These are phyloP conservation scores for Aspergillus pseudotamarii DNA, from an alignment of 2,329 filamentous ascomycete species.

Conservation along the genomic window DNA sequence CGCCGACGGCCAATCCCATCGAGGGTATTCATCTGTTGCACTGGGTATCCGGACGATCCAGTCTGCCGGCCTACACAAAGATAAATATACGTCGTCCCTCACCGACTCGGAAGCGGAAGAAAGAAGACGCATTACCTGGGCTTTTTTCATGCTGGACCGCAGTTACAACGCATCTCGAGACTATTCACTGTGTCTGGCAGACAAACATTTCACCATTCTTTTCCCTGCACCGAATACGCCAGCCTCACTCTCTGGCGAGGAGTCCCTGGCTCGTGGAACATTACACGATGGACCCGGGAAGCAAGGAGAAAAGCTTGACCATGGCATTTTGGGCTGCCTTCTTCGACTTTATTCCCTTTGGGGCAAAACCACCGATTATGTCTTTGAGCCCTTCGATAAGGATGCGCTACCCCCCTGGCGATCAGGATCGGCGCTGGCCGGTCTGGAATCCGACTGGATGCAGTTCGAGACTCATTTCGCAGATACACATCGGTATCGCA, in stretches of 20 bases:
- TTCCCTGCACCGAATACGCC: constrained; percentile 18
- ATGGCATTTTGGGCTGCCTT: constrained; percentile 26
- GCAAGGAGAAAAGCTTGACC: constrained; percentile 23
- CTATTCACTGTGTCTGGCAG: constrained; percentile 27
- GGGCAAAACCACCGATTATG: constrained; percentile 30
- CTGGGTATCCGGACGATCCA: constrained; percentile 27
- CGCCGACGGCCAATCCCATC: constrained; percentile 24
- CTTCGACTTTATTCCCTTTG: constrained; percentile 27
- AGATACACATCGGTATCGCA: constrained; percentile 30
- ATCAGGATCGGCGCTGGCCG: constrained; percentile 25
- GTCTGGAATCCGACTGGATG: constrained; percentile 30
- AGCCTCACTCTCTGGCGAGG: background rate
- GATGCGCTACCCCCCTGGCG: constrained; percentile 25
- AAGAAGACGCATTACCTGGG: constrained; percentile 26
- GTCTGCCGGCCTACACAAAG: constrained; percentile 24
- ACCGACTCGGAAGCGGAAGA: constrained; percentile 15
- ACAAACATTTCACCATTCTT: constrained; percentile 27
- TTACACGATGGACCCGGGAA: constrained; percentile 21
- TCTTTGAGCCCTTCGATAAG: constrained; percentile 24
- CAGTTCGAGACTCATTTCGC: constrained; percentile 32
- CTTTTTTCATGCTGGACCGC: constrained; percentile 31
- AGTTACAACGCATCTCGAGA: constrained; percentile 28
- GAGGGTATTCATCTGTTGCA: constrained; percentile 24
- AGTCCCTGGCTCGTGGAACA: constrained; percentile 4
- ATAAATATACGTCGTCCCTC: constrained; percentile 12